These are phyloP conservation scores for Aspergillus jensenii DNA, from an alignment of 2,329 filamentous ascomycete genomes.

Conservation along the genomic window DNA sequence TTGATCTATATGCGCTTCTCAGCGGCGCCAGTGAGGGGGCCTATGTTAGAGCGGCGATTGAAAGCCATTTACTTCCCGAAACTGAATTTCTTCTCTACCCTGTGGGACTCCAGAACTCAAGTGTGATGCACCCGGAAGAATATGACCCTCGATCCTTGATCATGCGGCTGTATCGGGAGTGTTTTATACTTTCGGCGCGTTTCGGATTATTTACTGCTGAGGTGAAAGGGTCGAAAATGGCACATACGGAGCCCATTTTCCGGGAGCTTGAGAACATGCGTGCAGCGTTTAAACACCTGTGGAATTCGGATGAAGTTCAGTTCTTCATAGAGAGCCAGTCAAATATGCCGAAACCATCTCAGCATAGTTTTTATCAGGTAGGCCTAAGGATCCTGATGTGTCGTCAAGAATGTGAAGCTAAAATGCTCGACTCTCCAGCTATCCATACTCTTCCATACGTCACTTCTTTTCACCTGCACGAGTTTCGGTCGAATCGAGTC, in stretches of 20 bases:
- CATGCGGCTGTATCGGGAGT: conserved; percentile 47
- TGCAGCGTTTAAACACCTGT: conserved; percentile 37
- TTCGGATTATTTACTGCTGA: conserved; percentile 45
- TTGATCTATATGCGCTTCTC: conserved; percentile 57
- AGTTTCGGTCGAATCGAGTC: conserved; percentile 50
- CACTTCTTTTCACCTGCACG: conserved; percentile 54
- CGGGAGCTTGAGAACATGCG: conserved; percentile 38
- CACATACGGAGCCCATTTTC: conserved; percentile 26
- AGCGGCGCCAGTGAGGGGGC: conserved; percentile 53
- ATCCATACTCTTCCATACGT: conserved; percentile 50
- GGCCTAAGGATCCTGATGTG: conserved; percentile 12
- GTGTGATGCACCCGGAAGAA: conserved; percentile 39
- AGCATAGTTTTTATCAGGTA: conserved; percentile 47
- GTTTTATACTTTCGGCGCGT: conserved; percentile 45
- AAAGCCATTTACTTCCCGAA: conserved; percentile 49
- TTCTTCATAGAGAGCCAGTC: conserved; percentile 38
- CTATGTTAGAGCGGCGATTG: conserved; percentile 50
- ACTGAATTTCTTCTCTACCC: conserved; percentile 39
- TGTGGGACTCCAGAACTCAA: conserved; percentile 33
- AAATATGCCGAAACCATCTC: conserved; percentile 35
- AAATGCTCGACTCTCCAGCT: conserved; percentile 9
- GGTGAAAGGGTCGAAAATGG: conserved; percentile 37
- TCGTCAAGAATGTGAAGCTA: conserved; percentile 9
- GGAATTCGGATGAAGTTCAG: conserved; percentile 37
- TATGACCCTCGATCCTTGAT: conserved; percentile 40